phyloP scores from a whole-genome alignment of 2,329 filamentous ascomycete species.

The Fusarium staphyleae region DNA sequence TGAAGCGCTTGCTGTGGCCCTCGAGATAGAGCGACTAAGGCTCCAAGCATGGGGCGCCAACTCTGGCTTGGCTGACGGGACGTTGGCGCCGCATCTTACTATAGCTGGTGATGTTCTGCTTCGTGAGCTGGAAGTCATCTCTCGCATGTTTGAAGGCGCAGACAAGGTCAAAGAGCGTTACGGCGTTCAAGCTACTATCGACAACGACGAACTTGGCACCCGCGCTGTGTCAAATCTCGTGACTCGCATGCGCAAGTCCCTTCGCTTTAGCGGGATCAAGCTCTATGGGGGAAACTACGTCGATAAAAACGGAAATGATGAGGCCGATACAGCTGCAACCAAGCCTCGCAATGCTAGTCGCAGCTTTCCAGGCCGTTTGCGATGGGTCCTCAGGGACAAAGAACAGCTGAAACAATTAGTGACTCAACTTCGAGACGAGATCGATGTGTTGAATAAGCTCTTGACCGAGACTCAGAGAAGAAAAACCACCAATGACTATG shows the following conservation, averaged over 20 bases:
- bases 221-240: not conserved
- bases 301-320: not conserved
- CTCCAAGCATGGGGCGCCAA: conserved; percentile 5
- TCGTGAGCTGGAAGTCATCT: not conserved
- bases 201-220: not conserved
- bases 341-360: not conserved
- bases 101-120: not conserved
- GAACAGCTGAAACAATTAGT: conserved; percentile 1
- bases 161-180: conserved; percentile 1
- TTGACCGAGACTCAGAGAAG: conserved; percentile 2
- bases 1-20: not conserved
- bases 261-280: conserved; percentile 2
- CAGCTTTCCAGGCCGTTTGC: not conserved
- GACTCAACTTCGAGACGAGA: not conserved
- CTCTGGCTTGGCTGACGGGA: conserved; percentile 2
- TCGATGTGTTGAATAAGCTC: conserved; percentile 4
- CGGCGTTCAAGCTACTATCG: not conserved
- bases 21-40: conserved; percentile 3
- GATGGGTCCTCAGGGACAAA: conserved; percentile 1
- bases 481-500: not conserved
- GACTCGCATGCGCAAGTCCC: conserved; percentile 2
- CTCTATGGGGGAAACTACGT: not conserved
- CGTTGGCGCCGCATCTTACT: not conserved
- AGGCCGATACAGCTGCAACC: not conserved
- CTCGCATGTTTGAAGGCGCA: not conserved